These are phyloP conservation scores for Suillus plorans DNA, from an alignment of 768 basidiomycete species.

Conservation along the genomic window DNA sequence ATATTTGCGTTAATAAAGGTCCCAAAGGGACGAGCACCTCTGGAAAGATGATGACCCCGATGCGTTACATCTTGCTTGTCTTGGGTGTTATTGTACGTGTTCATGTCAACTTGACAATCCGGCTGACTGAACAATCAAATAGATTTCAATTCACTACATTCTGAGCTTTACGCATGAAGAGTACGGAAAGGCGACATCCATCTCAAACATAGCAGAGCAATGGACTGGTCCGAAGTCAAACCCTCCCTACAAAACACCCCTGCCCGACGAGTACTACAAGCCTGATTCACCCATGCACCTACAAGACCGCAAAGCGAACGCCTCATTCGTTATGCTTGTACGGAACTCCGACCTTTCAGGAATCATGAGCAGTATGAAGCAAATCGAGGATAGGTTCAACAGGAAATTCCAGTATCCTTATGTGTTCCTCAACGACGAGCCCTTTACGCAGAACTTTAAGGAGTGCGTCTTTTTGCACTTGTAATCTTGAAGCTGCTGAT, in stretches of 20 bases:
- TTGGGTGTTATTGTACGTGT: slow-evolving; percentile 46
- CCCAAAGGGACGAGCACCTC: slow-evolving; percentile 3
- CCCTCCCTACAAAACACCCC: slow-evolving; percentile 56
- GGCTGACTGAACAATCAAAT: slow-evolving; percentile 12
- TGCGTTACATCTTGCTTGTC: slow-evolving; percentile 54
- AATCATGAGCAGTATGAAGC: slow-evolving; percentile 62
- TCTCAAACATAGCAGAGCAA: slow-evolving; percentile 31
- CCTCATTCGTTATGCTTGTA: slow-evolving; percentile 79
- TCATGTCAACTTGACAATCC: background rate
- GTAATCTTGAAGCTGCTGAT: slow-evolving; percentile 10
- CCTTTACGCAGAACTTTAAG: slow-evolving; percentile 77
- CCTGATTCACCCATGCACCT: slow-evolving; percentile 34
- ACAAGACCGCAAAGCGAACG: slow-evolving; percentile 70
- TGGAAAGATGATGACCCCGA: slow-evolving; percentile 55
- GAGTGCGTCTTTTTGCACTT: slow-evolving; percentile 35
- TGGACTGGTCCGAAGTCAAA: slow-evolving; percentile 18
- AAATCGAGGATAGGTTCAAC: slow-evolving; percentile 90
- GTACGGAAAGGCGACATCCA: slow-evolving; percentile 41
- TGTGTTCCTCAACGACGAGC: slow-evolving; percentile 85
- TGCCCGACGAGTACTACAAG: slow-evolving; percentile 60
- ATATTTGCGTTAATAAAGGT: slow-evolving; percentile 5
- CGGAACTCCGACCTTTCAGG: slow-evolving; percentile 64
- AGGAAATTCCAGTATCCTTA: slow-evolving; percentile 77
- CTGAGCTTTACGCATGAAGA: slow-evolving; percentile 43
- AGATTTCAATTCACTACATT: slow-evolving; percentile 43